Conservation (phyloP, 2,329 filamentous ascomycete species). For the Ciborinia camelliae region DNA sequence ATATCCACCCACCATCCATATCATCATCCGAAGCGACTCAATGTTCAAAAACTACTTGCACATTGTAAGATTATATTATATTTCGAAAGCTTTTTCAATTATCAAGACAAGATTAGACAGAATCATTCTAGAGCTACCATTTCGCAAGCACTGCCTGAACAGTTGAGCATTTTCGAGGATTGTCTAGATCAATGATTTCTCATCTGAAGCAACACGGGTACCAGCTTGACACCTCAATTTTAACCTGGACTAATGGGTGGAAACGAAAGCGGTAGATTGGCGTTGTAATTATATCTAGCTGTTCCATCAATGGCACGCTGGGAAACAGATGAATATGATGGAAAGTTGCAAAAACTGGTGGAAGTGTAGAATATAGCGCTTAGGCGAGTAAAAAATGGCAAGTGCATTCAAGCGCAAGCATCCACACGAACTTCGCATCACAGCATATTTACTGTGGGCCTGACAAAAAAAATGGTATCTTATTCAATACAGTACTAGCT, state of each 20-base stretch:
- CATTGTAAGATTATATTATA: too few relatives aligned
- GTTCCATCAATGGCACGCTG: background rate
- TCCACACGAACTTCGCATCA: background rate
- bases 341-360: background rate
- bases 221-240: too few relatives aligned
- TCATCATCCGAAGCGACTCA: too few relatives aligned
- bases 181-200: too few relatives aligned
- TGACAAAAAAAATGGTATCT: constrained; percentile 14
- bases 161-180: too few relatives aligned
- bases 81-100: too few relatives aligned
- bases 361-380: background rate
- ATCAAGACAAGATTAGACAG: too few relatives aligned
- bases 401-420: too few relatives aligned
- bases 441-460: background rate
- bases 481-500: constrained; percentile 15
- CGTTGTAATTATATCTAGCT: background rate
- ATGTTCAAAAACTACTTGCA: background rate
- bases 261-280: too few relatives aligned
- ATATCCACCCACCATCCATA: background rate
- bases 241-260: background rate
- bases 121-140: background rate
- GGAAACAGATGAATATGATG: too few relatives aligned
- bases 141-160: too few relatives aligned
- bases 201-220: too few relatives aligned
- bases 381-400: background rate